These are phyloP conservation scores for Symmetrospora coprosmae DNA, from an alignment of 768 basidiomycete species.

Conservation along the genomic window DNA sequence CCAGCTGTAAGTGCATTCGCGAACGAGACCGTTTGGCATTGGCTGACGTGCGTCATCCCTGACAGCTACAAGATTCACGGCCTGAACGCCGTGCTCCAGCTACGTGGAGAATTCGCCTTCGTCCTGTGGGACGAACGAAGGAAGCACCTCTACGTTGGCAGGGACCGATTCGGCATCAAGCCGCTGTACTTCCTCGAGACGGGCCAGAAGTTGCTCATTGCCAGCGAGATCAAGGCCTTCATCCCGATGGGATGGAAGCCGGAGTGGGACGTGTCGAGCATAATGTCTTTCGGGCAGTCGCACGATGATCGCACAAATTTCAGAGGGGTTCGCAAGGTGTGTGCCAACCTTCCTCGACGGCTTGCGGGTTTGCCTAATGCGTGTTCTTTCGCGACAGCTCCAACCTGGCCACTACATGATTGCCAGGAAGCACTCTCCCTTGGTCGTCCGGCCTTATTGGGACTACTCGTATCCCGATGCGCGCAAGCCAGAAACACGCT, in stretches of 20 bases:
- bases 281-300: slow-evolving; percentile 31
- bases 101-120: slow-evolving; percentile 34
- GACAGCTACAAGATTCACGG: slow-evolving; percentile 28
- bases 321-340: slow-evolving; percentile 30
- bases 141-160: slow-evolving; percentile 28
- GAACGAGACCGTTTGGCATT: too few species aligned
- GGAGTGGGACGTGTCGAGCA: slow-evolving; percentile 33
- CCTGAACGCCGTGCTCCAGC: slow-evolving; percentile 27
- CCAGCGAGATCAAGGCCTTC: slow-evolving; percentile 34
- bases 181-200: slow-evolving; percentile 31
- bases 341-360: background rate
- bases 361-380: background rate
- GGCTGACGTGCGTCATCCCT: background rate
- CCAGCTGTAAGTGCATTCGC: slow-evolving; percentile 27
- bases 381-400: slow-evolving; percentile 14
- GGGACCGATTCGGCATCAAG: slow-evolving; percentile 35
- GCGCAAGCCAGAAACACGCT: slow-evolving; percentile 24
- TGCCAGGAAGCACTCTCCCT: slow-evolving; percentile 21
- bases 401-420: slow-evolving; percentile 33
- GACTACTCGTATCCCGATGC: slow-evolving; percentile 27
- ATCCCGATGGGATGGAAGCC: slow-evolving; percentile 32
- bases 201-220: slow-evolving; percentile 27
- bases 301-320: slow-evolving; percentile 25
- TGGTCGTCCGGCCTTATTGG: slow-evolving; percentile 32
- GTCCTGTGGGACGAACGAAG: slow-evolving; percentile 29